phyloP scores from a whole-genome alignment of 2,329 filamentous ascomycete genomes.

The Hypoxylon sp. region DNA sequence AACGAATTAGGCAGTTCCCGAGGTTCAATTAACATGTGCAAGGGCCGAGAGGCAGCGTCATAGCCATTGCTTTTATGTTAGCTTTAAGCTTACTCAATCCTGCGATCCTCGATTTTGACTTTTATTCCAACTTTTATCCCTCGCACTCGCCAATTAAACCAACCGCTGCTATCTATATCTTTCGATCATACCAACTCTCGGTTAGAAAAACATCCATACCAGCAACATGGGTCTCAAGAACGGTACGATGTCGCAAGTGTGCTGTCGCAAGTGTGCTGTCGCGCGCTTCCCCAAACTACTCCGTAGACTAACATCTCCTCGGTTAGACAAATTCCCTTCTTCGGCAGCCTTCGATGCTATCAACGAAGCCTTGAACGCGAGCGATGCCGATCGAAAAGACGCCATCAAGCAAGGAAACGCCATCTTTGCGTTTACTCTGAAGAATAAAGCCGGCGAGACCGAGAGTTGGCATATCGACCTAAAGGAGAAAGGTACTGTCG shows the following conservation, averaged over 20 bases:
- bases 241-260: slow-evolving; percentile 63
- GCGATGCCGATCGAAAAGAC: slow-evolving; percentile 80
- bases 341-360: slow-evolving; percentile 94
- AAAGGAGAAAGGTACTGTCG: slow-evolving; percentile 88
- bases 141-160: slow-evolving; percentile 15
- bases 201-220: slow-evolving; percentile 1
- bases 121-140: slow-evolving; percentile 27
- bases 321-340: slow-evolving; percentile 84
- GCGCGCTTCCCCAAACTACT: slow-evolving; percentile 16
- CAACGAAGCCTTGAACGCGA: slow-evolving; percentile 76
- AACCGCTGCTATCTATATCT: slow-evolving; percentile 8
- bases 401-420: slow-evolving; percentile 91
- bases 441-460: slow-evolving; percentile 85
- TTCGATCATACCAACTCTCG: slow-evolving; percentile 30
- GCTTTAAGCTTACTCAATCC: slow-evolving; percentile 43
- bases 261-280: slow-evolving; percentile 12
- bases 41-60: slow-evolving; percentile 46
- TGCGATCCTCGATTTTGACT: slow-evolving; percentile 26
- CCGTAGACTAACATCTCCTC: slow-evolving; percentile 22
- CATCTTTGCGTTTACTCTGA: slow-evolving; percentile 91
- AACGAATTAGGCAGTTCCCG: slow-evolving; percentile 51
- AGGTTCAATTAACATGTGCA: slow-evolving; percentile 55
- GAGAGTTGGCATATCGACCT: slow-evolving; percentile 96
- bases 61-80: slow-evolving; percentile 39
- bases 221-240: slow-evolving; percentile 79